phyloP scores from a whole-genome alignment of 805 yeast species.

The Saturnispora zaruensis region DNA sequence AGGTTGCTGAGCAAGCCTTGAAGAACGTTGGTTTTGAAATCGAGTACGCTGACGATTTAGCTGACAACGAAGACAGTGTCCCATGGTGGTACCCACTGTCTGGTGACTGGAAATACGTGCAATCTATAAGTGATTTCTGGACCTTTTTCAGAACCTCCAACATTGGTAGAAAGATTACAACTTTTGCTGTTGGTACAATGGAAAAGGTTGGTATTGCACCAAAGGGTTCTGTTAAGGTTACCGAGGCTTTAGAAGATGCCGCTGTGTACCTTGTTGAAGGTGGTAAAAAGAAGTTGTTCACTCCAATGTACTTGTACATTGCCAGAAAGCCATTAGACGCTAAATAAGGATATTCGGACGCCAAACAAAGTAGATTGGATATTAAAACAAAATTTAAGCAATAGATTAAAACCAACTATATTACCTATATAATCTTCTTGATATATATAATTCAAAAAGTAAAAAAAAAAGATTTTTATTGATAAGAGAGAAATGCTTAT shows the following conservation, averaged over 20 bases:
- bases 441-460: background rate
- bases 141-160: slow-evolving; percentile 84
- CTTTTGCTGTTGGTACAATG: slow-evolving; percentile 67
- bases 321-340: slow-evolving; percentile 63
- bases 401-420: background rate
- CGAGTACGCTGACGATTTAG: slow-evolving; percentile 69
- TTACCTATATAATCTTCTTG: background rate
- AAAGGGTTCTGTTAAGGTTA: slow-evolving; percentile 82
- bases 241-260: slow-evolving; percentile 91
- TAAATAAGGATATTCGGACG: background rate
- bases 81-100: slow-evolving; percentile 98
- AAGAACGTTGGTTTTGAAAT: slow-evolving; percentile 81
- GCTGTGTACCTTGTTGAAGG: slow-evolving; percentile 93
- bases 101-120: slow-evolving; percentile 88
- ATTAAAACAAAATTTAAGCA: background rate
- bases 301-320: slow-evolving; percentile 95
- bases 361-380: background rate
- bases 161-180: slow-evolving; percentile 80
- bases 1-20: slow-evolving; percentile 84
- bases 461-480: background rate
- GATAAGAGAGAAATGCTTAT: background rate
- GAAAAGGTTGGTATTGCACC: slow-evolving; percentile 88
- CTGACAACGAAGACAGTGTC: slow-evolving; percentile 68
- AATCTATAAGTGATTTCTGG: slow-evolving; percentile 63
- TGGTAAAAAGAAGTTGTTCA: slow-evolving; percentile 80